These are phyloP conservation scores for Neopestalotiopsis sp. DNA, from an alignment of 2,329 filamentous ascomycete genomes.

Conservation along the genomic window DNA sequence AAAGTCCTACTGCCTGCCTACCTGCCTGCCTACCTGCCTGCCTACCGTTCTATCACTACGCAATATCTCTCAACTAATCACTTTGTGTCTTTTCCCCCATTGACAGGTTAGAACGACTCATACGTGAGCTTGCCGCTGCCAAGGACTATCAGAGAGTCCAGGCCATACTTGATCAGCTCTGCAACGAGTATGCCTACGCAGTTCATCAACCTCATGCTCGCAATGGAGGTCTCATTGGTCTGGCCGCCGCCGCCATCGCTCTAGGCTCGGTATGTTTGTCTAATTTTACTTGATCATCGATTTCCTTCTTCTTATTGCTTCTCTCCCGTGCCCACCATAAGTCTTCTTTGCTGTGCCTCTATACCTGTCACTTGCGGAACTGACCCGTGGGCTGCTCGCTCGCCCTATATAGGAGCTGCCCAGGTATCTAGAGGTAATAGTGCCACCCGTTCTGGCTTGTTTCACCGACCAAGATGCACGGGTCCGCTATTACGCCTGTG, in stretches of 20 bases:
- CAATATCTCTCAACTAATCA: slow-evolving; percentile 11
- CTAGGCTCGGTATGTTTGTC: slow-evolving; percentile 76
- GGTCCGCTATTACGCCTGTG: slow-evolving; percentile 96
- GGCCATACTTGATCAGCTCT: slow-evolving; percentile 92
- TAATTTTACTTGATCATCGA: background rate
- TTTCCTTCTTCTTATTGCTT: too few species aligned
- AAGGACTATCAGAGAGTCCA: slow-evolving; percentile 82
- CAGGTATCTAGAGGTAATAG: slow-evolving; percentile 89
- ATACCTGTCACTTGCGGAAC: background rate
- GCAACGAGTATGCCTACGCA: slow-evolving; percentile 96
- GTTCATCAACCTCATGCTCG: slow-evolving; percentile 95
- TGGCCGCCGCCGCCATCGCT: slow-evolving; percentile 95
- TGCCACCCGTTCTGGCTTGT: slow-evolving; percentile 94
- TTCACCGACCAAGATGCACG: slow-evolving; percentile 98
- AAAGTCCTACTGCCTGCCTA: background rate
- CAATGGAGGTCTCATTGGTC: slow-evolving; percentile 93
- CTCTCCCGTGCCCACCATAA: background rate
- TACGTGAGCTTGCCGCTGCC: slow-evolving; percentile 79
- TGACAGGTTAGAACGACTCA: slow-evolving; percentile 82
- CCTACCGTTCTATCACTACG: background rate
- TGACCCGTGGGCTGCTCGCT: background rate
- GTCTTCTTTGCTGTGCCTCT: background rate
- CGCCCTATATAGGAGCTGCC: slow-evolving; percentile 74
- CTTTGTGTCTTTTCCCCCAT: background rate
- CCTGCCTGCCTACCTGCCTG: background rate